Evolutionary conservation across 1,284 basidiomycete genomes (phyloP).

Genomic region (Cerioporus squamosus): DNA sequence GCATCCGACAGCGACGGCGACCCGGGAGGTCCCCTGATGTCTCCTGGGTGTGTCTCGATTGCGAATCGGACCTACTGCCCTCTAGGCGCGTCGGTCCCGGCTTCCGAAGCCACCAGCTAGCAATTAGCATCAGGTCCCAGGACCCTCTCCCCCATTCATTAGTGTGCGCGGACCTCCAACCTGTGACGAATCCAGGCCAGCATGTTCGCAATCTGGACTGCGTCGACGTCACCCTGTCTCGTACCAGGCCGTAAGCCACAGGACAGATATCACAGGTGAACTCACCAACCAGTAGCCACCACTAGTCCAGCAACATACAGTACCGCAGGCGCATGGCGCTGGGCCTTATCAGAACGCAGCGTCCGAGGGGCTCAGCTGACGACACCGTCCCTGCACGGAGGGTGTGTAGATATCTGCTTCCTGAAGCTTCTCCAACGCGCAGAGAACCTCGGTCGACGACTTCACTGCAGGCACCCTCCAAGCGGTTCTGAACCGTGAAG

Average conservation of each 20-base stretch:
- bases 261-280: too few species aligned
- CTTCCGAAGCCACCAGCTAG: neutral
- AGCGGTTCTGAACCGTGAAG: neutral
- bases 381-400: too few species aligned
- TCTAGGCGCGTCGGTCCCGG: constrained; percentile 4
- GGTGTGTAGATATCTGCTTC: neutral
- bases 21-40: too few species aligned
- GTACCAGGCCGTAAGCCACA: too few species aligned
- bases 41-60: neutral
- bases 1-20: too few species aligned
- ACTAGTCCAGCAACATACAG: neutral
- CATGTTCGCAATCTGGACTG: neutral
- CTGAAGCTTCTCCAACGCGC: neutral
- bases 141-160: neutral
- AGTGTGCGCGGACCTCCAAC: neutral
- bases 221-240: neutral
- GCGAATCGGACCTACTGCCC: neutral
- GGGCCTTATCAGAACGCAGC: neutral
- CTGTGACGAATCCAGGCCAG: too few species aligned
- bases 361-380: too few species aligned
- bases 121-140: neutral
- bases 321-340: constrained; percentile 2
- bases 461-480: too few species aligned
- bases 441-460: neutral
- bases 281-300: too few species aligned